phyloP scores from a whole-genome alignment of 2,329 filamentous ascomycete genomes.

The Tricladium varicosporioides region DNA sequence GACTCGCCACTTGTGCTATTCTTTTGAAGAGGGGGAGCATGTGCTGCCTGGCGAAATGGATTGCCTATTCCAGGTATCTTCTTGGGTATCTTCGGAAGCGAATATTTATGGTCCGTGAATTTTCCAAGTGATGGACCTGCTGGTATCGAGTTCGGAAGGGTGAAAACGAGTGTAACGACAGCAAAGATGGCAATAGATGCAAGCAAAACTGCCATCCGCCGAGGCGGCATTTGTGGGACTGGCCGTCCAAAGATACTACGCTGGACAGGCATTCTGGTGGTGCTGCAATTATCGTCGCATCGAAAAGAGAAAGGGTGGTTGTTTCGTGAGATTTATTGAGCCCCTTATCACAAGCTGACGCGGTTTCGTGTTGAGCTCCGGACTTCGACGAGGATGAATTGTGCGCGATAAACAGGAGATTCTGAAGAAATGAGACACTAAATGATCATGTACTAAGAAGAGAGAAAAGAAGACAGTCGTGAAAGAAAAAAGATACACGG shows the following conservation, averaged over 20 bases:
- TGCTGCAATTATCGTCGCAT: neutral
- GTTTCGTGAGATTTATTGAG: neutral
- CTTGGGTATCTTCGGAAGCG: conserved; percentile 47
- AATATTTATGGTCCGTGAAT: conserved; percentile 48
- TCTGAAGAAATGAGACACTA: no score
- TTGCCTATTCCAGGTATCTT: conserved; percentile 46
- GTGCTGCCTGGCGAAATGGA: conserved; percentile 67
- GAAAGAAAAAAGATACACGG: neutral
- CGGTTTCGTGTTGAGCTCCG: no score
- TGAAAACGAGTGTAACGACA: conserved; percentile 51
- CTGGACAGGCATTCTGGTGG: conserved; percentile 44
- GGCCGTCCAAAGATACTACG: conserved; percentile 47
- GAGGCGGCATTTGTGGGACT: conserved; percentile 49
- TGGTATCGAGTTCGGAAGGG: conserved; percentile 48
- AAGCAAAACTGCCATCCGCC: conserved; percentile 52
- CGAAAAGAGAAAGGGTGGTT: neutral
- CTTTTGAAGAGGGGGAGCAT: conserved; percentile 70
- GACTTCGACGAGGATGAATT: no score
- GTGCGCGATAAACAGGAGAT: no score
- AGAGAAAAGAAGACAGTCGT: no score
- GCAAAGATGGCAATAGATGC: conserved; percentile 51
- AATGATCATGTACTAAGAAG: no score
- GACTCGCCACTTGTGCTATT: conserved; percentile 78
- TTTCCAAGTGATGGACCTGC: conserved; percentile 48
- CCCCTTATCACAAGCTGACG: no score